phyloP scores from a whole-genome alignment of 441 rosid species.

The Arabidopsis hybrid region DNA sequence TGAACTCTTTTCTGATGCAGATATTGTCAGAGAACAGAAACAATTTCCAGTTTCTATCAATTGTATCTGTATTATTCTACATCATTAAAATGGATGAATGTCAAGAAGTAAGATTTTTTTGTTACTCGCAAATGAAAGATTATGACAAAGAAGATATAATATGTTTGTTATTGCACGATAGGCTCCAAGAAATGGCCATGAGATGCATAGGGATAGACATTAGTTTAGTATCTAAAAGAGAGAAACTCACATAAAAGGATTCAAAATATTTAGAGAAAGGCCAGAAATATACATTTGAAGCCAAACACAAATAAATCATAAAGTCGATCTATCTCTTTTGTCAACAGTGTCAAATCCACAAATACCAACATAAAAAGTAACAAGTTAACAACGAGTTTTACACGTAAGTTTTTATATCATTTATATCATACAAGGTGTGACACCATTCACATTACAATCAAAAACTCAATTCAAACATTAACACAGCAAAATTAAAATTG shows the following conservation, averaged over 20 bases:
- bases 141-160: too few relatives aligned
- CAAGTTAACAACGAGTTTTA: slow-evolving; percentile 17
- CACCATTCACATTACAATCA: slow-evolving; percentile 32
- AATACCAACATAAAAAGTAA: slow-evolving; percentile 11
- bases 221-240: too few relatives aligned
- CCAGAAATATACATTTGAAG: not conserved
- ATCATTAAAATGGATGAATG: not conserved
- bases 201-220: too few relatives aligned
- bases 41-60: not conserved
- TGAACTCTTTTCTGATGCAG: slow-evolving; percentile 8
- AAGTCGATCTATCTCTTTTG: slow-evolving; percentile 19
- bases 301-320: not conserved
- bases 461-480: slow-evolving; percentile 21
- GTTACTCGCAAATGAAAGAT: too few relatives aligned
- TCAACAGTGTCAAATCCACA: slow-evolving; percentile 23
- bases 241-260: too few relatives aligned
- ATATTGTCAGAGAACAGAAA: slow-evolving; percentile 2
- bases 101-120: too few relatives aligned
- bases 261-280: too few relatives aligned
- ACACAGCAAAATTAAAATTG: not conserved
- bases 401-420: slow-evolving; percentile 6
- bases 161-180: too few relatives aligned
- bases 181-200: too few relatives aligned
- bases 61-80: not conserved
- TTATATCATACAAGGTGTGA: slow-evolving; percentile 21